These are phyloP conservation scores for Colletotrichum tropicicola DNA, from an alignment of 2,329 filamentous ascomycete species.

Conservation along the genomic window DNA sequence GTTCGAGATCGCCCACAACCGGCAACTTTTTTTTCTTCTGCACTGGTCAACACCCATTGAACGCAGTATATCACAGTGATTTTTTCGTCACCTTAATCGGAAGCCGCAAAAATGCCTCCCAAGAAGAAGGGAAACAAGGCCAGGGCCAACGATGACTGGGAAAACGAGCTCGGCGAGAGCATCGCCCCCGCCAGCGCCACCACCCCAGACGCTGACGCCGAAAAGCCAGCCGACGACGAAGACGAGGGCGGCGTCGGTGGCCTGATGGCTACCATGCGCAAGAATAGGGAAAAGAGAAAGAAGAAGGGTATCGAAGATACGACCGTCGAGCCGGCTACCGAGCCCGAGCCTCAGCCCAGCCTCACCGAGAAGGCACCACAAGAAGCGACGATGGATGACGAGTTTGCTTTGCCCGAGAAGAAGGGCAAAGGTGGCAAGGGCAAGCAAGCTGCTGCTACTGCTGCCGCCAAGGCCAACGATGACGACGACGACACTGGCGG, in stretches of 20 bases:
- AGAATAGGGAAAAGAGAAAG: slow-evolving; percentile 87
- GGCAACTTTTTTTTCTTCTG: slow-evolving; percentile 1
- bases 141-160: slow-evolving; percentile 90
- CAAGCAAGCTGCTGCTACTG: slow-evolving; percentile 52
- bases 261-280: slow-evolving; percentile 81
- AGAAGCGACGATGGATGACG: slow-evolving; percentile 85
- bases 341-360: slow-evolving; percentile 54
- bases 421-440: slow-evolving; percentile 69
- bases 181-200: slow-evolving; percentile 68
- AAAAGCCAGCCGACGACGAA: slow-evolving; percentile 61
- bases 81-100: slow-evolving; percentile 17
- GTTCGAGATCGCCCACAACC: slow-evolving; percentile 15
- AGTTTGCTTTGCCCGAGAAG: slow-evolving; percentile 86
- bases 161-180: slow-evolving; percentile 87
- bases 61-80: neutral
- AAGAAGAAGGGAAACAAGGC: slow-evolving; percentile 94
- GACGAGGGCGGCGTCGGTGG: slow-evolving; percentile 68
- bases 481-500: slow-evolving; percentile 65
- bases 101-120: slow-evolving; percentile 75
- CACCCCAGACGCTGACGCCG: slow-evolving; percentile 57
- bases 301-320: slow-evolving; percentile 80
- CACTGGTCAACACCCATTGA: neutral
- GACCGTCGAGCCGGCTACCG: slow-evolving; percentile 65
- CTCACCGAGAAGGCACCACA: slow-evolving; percentile 75
- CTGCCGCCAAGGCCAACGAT: slow-evolving; percentile 48